Conservation (phyloP, 805 yeast genomes). For the Spathaspora gorwiae region DNA sequence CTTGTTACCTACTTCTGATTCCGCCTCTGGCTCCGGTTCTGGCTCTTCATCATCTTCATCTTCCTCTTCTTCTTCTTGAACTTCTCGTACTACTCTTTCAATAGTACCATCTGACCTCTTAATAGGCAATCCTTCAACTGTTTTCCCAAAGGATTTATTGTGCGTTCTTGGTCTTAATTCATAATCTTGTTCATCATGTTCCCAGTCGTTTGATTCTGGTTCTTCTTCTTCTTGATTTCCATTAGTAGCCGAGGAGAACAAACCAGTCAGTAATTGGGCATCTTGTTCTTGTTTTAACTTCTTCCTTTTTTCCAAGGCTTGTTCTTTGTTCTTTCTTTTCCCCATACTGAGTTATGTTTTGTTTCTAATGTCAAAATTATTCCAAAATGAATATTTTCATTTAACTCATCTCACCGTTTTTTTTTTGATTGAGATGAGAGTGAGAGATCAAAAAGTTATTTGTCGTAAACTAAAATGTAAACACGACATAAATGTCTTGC, state of each 20-base stretch:
- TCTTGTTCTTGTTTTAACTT: conserved; percentile 39
- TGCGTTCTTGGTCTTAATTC: conserved; percentile 67
- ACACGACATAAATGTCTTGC: no score
- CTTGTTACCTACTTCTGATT: conserved; percentile 7
- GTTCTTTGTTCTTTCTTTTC: conserved; percentile 24
- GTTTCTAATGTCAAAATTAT: no score
- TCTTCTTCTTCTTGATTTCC: conserved; percentile 2
- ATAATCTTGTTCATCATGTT: conserved; percentile 74
- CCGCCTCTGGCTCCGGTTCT: conserved; percentile 11
- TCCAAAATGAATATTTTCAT: no score
- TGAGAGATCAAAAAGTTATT: no score
- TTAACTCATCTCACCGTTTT: no score
- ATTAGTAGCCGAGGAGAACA: conserved; percentile 18
- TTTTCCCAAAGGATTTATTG: conserved; percentile 33
- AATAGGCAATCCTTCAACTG: conserved; percentile 75
- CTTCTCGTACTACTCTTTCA: conserved; percentile 54
- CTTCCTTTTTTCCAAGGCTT: conserved; percentile 23
- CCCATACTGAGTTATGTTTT: conserved; percentile 19
- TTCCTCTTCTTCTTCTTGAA: conserved; percentile 17
- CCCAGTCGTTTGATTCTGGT: conserved; percentile 40
- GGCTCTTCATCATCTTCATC: conserved; percentile 11
- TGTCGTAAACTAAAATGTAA: no score
- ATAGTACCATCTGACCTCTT: conserved; percentile 67
- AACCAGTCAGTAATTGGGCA: conserved; percentile 31
- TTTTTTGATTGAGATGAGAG: no score